Evolutionary conservation across 2,329 filamentous ascomycete genomes (phyloP), one percentile per base, ranked within the genome.

Genomic region (Alternaria sp.): DNA sequence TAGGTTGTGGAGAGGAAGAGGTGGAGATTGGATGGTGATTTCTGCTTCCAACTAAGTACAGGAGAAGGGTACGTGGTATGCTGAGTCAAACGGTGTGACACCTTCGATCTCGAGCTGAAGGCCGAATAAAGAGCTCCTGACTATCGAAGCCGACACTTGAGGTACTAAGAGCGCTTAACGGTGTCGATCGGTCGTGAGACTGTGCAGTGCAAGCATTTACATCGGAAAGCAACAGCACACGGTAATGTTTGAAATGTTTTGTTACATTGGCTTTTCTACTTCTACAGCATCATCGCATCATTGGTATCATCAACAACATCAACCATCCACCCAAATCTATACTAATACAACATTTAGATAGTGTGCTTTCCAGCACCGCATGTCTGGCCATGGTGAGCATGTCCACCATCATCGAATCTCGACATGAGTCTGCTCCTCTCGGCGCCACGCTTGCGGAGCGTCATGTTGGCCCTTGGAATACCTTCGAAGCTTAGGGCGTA

Each of bases 401-500:
- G 74, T 10, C 71, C 71, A 5, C 69, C 71, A 45, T 68, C 53
- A n/a, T 73, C 75, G 50, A 75, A 73, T 19, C 74, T 60, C 21
- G 66, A 66, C 44, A 70, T 59, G 36, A 69, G 66, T 19, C 74
- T 63, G 8, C 66, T 57, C 26, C 52, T 60, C 61, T 77, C 74
- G 1, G 76, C 76, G 47, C 64, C 68, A 64, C 77, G 72, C 73
- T 74, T 78, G 55, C 73, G 62, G 7, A 72, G 56, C 13, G 72
- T 74, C 4, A 61, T 61, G 53, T 78, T 75, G 8, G 67, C 54
- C 62, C 72, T 67, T 3, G 77, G 77, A 32, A 81, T 78, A 9
- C 75, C 76, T 32, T 79, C 76, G 52, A 76, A 81, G 61, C 70
- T 77, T 1, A 73, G 43, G 3, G 77, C 78, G 57, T 81, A 81